These are phyloP conservation scores for Kregervanrija delftensis DNA, from an alignment of 805 yeast genomes.

Conservation along the genomic window DNA sequence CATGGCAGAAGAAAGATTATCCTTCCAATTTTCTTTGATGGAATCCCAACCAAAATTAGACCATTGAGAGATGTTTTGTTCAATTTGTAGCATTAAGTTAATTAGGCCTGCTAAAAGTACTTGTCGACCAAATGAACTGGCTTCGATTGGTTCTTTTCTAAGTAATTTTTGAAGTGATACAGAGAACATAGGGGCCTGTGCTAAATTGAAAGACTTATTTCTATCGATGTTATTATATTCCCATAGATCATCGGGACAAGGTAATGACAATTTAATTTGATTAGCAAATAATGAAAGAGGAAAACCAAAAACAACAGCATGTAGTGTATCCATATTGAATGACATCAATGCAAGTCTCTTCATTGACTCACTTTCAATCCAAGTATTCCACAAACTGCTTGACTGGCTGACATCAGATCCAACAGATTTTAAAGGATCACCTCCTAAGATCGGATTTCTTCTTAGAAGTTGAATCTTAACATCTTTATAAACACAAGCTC, in stretches of 20 bases:
- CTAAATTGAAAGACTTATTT: slow-evolving; percentile 12
- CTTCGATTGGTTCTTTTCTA: slow-evolving; percentile 34
- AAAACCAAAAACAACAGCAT: slow-evolving; percentile 70
- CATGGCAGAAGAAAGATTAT: slow-evolving; percentile 51
- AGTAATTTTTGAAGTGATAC: slow-evolving; percentile 31
- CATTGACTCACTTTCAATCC: slow-evolving; percentile 73
- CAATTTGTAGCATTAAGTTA: slow-evolving; percentile 53
- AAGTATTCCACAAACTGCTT: slow-evolving; percentile 35
- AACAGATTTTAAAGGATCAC: slow-evolving; percentile 31
- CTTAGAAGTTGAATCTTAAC: slow-evolving; percentile 44
- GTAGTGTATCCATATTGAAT: slow-evolving; percentile 65
- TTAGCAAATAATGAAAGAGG: slow-evolving; percentile 42
- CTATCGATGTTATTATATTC: slow-evolving; percentile 18
- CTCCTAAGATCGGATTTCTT: slow-evolving; percentile 40
- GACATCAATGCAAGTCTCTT: slow-evolving; percentile 72
- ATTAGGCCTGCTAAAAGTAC: slow-evolving; percentile 56
- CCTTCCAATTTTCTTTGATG: slow-evolving; percentile 49
- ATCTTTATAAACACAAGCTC: slow-evolving; percentile 46
- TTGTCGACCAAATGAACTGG: slow-evolving; percentile 52
- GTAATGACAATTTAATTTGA: slow-evolving; percentile 49
- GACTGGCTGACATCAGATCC: slow-evolving; percentile 22
- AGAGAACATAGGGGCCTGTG: slow-evolving; percentile 22
- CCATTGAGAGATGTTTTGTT: slow-evolving; percentile 48
- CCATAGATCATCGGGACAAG: slow-evolving; percentile 55
- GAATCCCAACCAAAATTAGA: slow-evolving; percentile 30